Percentiles rank a stretch among this genome's conserved stretches.
Evolutionary conservation across 305 asterid species (phyloP).

Genomic region (Caryopteris hybrid): DNA sequence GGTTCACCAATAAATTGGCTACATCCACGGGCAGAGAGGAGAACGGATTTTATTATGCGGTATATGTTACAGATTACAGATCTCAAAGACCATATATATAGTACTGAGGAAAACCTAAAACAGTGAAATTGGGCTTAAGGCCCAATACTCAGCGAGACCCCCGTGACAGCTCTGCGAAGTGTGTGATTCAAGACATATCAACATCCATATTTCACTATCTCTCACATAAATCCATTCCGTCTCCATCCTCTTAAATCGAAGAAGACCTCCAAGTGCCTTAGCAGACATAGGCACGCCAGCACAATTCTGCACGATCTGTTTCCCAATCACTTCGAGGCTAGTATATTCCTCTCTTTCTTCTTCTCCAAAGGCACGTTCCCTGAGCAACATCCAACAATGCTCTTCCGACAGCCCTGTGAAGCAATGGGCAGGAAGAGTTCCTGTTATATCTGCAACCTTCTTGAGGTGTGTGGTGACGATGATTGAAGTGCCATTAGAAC

Average conservation of each 20-base stretch:
- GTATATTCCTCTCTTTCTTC: neutral
- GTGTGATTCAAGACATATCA: too few species aligned
- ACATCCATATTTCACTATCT: too few species aligned
- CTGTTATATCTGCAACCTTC: neutral
- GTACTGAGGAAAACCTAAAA: too few species aligned
- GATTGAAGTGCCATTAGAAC: conserved; percentile 12
- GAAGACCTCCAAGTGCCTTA: neutral
- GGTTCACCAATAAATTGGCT: too few species aligned
- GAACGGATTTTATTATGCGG: too few species aligned
- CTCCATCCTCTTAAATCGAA: too few species aligned
- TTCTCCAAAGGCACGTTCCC: neutral
- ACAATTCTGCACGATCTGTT: neutral
- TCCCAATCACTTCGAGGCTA: neutral
- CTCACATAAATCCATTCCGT: neutral
- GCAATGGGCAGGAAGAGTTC: conserved; percentile 5
- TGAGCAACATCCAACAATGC: conserved; percentile 5
- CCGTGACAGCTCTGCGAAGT: too few species aligned
- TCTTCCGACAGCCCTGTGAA: conserved; percentile 1
- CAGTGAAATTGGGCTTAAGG: too few species aligned
- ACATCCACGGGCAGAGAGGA: too few species aligned
- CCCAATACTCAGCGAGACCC: too few species aligned
- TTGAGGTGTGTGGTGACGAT: conserved; percentile 24
- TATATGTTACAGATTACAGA: too few species aligned
- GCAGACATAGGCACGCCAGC: conserved; percentile 25
- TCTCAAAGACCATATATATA: too few species aligned